Conservation (phyloP, 139 green algal species). For the Nannochloris sp. region DNA sequence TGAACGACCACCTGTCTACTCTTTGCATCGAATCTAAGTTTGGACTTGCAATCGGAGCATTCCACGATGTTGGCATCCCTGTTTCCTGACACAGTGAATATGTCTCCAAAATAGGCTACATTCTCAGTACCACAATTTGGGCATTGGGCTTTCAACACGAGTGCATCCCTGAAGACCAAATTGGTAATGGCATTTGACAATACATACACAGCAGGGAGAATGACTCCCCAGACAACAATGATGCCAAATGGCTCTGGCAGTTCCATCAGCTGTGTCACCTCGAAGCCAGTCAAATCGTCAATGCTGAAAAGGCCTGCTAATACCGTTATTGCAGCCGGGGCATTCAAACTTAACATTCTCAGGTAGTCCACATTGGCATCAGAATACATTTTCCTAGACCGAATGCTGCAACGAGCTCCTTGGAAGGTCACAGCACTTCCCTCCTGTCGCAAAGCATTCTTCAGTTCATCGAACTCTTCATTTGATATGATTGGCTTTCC, state of each 20-base stretch:
- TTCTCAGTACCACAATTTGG: constrained; percentile 66
- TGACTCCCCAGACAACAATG: constrained; percentile 68
- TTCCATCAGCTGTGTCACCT: constrained; percentile 66
- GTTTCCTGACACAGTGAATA: constrained; percentile 65
- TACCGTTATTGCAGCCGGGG: constrained; percentile 59
- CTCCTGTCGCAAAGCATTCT: neutral
- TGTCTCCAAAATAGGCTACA: constrained; percentile 77
- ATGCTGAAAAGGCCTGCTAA: constrained; percentile 65
- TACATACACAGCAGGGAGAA: constrained; percentile 70
- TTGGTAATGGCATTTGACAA: constrained; percentile 69
- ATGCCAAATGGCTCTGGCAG: constrained; percentile 73
- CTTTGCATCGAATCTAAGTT: constrained; percentile 57
- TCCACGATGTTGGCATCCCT: constrained; percentile 49
- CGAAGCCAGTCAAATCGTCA: constrained; percentile 79
- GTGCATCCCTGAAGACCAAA: constrained; percentile 63
- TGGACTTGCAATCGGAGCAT: constrained; percentile 61
- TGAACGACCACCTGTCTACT: constrained; percentile 44
- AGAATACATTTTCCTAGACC: constrained; percentile 64
- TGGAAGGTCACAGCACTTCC: constrained; percentile 21
- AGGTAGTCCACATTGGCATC: constrained; percentile 68
- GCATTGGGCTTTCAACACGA: constrained; percentile 73
- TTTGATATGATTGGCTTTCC: constrained; percentile 73
- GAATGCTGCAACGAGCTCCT: constrained; percentile 70
- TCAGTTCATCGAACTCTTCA: constrained; percentile 71
- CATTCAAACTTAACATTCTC: constrained; percentile 73